phyloP scores from a whole-genome alignment of 2,329 filamentous ascomycete genomes.

The Colletotrichum lindemuthianum region DNA sequence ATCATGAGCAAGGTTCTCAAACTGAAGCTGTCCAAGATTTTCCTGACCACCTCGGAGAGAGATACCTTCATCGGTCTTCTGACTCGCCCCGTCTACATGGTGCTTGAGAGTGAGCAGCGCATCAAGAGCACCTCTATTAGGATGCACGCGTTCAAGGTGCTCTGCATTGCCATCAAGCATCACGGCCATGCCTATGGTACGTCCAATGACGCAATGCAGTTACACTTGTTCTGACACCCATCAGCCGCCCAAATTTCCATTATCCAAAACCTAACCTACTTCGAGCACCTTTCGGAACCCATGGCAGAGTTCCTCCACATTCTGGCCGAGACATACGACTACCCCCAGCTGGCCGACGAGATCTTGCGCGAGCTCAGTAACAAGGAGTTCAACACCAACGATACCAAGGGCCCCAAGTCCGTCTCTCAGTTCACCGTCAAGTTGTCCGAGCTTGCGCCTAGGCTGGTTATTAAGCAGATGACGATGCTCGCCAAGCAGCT shows the following conservation, averaged over 20 bases:
- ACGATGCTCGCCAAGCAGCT: constrained; percentile 93
- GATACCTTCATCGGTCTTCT: constrained; percentile 95
- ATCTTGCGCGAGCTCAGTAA: constrained; percentile 93
- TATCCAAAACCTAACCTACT: constrained; percentile 97
- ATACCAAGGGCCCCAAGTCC: constrained; percentile 94
- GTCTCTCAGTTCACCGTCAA: constrained; percentile 94
- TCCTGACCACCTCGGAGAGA: constrained; percentile 93
- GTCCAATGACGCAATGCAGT: constrained; percentile 35
- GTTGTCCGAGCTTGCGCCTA: constrained; percentile 89
- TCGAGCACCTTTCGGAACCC: constrained; percentile 97
- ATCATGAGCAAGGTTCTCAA: constrained; percentile 97
- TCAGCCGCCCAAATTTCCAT: constrained; percentile 95
- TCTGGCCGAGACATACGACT: constrained; percentile 95
- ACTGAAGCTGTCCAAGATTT: constrained; percentile 90
- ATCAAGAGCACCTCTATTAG: constrained; percentile 89
- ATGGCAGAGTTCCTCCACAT: constrained; percentile 99
- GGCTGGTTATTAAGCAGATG: constrained; percentile 97
- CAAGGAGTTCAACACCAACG: constrained; percentile 98
- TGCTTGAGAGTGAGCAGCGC: constrained; percentile 92
- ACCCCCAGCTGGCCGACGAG: constrained; percentile 93
- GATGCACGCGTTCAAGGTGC: constrained; percentile 97
- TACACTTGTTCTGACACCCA: constrained; percentile 42
- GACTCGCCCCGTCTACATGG: constrained; percentile 90
- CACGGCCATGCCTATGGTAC: constrained; percentile 95
- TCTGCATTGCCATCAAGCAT: constrained; percentile 97